phyloP scores from a whole-genome alignment of 306 rosid species.

The Inga oerstediana region DNA sequence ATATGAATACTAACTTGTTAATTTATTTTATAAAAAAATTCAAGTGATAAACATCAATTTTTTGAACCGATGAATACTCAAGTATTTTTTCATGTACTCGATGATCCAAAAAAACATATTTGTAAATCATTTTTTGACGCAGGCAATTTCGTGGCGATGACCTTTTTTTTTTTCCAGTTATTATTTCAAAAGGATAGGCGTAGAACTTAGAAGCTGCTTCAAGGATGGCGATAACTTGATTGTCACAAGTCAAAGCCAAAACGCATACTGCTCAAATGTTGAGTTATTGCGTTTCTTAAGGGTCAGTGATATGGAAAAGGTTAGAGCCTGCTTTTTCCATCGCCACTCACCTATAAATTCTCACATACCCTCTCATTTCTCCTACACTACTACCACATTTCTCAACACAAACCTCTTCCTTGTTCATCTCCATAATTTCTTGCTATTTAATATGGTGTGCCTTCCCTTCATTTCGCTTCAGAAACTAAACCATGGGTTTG shows the following conservation, averaged over 20 bases:
- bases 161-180: too few species aligned
- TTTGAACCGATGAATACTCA: not conserved
- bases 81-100: not conserved
- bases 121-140: not conserved
- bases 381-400: not conserved
- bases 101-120: too few species aligned
- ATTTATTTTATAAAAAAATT: not conserved
- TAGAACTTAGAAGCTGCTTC: too few species aligned
- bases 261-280: not conserved
- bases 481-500: constrained; percentile 14
- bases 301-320: not conserved
- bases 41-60: not conserved
- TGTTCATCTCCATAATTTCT: not conserved
- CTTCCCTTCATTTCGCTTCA: not conserved
- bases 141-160: not conserved
- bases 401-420: not conserved
- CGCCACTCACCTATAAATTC: constrained; percentile 15
- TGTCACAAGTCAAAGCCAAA: not conserved
- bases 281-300: too few species aligned
- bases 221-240: not conserved
- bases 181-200: too few species aligned
- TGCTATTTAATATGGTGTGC: not conserved
- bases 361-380: not conserved
- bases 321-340: not conserved
- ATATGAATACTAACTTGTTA: not conserved